phyloP scores from a whole-genome alignment of 768 basidiomycete species.

The Lyophyllum semitale region DNA sequence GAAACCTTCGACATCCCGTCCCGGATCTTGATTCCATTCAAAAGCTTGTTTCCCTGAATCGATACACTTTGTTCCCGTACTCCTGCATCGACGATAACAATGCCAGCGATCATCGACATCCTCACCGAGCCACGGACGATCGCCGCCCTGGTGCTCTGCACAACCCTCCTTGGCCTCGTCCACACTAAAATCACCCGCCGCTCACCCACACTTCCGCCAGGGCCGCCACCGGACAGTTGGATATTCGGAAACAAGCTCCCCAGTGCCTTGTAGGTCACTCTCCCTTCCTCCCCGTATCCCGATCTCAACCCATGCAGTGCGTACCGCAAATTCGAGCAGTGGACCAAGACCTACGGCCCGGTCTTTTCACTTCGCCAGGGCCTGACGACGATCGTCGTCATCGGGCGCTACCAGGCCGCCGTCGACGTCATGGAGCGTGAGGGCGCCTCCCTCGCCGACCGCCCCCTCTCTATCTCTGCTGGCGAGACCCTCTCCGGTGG shows the following conservation, averaged over 20 bases:
- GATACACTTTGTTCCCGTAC: too few relatives aligned
- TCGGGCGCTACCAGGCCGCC: conserved; percentile 56
- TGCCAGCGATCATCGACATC: neutral
- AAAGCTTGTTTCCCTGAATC: too few relatives aligned
- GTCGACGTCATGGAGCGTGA: conserved; percentile 70
- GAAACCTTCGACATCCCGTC: neutral
- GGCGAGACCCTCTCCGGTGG: conserved; percentile 63
- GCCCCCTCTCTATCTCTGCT: conserved; percentile 56
- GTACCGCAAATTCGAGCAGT: conserved; percentile 56
- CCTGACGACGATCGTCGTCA: conserved; percentile 41
- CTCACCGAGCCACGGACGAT: conserved; percentile 23
- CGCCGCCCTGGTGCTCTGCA: conserved; percentile 29
- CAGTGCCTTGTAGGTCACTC: conserved; percentile 36
- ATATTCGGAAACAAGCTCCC: conserved; percentile 43
- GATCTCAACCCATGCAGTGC: conserved; percentile 28
- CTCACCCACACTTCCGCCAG: conserved; percentile 40
- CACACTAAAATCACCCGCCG: conserved; percentile 24
- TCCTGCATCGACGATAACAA: too few relatives aligned
- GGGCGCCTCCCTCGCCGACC: conserved; percentile 56
- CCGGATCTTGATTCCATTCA: neutral
- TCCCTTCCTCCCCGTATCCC: neutral
- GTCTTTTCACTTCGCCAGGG: conserved; percentile 61
- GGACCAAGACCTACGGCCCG: conserved; percentile 62
- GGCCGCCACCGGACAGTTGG: conserved; percentile 39
- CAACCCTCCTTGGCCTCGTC: conserved; percentile 30